Conservation (phyloP, 768 basidiomycete species). For the Multifurca ochricompacta region DNA sequence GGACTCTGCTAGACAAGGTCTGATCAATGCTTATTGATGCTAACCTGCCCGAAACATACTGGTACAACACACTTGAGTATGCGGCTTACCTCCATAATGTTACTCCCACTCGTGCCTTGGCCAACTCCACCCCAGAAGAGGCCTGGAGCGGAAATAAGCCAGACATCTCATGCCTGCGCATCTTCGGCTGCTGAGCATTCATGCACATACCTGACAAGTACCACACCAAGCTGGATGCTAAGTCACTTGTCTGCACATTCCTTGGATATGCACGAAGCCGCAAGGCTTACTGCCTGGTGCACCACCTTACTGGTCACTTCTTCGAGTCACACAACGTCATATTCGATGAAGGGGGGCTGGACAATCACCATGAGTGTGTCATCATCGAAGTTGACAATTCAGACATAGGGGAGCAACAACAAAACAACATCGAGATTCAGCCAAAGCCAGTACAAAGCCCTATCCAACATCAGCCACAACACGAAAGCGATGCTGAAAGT, state of each 20-base stretch:
- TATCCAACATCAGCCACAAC: too few species aligned
- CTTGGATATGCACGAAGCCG: constrained; percentile 13
- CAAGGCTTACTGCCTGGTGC: constrained; percentile 12
- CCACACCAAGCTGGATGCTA: constrained; percentile 13
- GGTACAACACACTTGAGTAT: constrained; percentile 16
- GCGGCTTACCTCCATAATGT: constrained; percentile 18
- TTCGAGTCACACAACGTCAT: constrained; percentile 10
- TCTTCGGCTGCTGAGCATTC: constrained; percentile 14
- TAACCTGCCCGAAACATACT: constrained; percentile 15
- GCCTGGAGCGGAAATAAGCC: constrained; percentile 19
- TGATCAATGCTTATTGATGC: constrained; percentile 17
- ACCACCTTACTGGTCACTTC: neutral
- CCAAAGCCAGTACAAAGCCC: too few species aligned
- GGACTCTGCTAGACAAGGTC: constrained; percentile 13
- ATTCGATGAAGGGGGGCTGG: constrained; percentile 18
- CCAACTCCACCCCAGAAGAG: constrained; percentile 20
- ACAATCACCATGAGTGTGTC: too few species aligned
- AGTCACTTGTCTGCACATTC: constrained; percentile 12
- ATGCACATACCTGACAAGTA: constrained; percentile 5
- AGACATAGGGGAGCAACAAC: too few species aligned
- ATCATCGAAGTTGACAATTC: neutral
- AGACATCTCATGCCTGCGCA: neutral
- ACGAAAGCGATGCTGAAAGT: too few species aligned
- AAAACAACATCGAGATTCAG: too few species aligned
- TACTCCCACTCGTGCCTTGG: constrained; percentile 14